A percentile compares a stretch with the other conserved stretches of the same genome.
These are phyloP conservation scores for Coelastrella sp. DNA, from an alignment of 139 green algal genomes.

Conservation along the genomic window DNA sequence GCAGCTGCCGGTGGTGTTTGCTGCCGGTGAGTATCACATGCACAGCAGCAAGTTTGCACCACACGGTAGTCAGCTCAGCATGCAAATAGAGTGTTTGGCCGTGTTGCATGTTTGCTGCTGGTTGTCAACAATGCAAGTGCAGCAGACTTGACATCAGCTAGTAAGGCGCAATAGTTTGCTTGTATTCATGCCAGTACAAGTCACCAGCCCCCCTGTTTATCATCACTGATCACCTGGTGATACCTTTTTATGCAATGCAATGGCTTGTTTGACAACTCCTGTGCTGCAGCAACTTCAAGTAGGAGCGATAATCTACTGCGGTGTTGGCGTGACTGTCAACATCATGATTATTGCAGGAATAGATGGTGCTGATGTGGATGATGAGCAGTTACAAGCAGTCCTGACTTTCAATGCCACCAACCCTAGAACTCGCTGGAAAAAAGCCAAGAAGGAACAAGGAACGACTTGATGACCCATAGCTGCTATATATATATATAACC, in stretches of 20 bases:
- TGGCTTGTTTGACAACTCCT: no score
- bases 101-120: not conserved
- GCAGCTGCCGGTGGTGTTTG: slow-evolving; percentile 51
- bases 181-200: no score
- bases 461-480: not conserved
- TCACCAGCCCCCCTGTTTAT: no score
- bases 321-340: no score
- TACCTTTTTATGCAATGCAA: no score
- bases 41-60: not conserved
- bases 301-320: no score
- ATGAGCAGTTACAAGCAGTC: slow-evolving; percentile 9
- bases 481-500: not conserved
- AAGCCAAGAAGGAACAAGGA: not conserved
- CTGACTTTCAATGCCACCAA: slow-evolving; percentile 59
- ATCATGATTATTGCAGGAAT: not conserved
- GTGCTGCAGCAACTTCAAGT: no score
- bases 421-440: slow-evolving; percentile 47
- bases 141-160: no score
- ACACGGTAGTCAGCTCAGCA: not conserved
- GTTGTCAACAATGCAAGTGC: no score
- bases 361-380: slow-evolving; percentile 36
- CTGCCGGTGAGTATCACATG: not conserved
- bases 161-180: no score
- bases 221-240: no score
- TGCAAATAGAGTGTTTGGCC: not conserved